phyloP scores from a whole-genome alignment of 2,329 filamentous ascomycete genomes.

The Penicillium frequentans region DNA sequence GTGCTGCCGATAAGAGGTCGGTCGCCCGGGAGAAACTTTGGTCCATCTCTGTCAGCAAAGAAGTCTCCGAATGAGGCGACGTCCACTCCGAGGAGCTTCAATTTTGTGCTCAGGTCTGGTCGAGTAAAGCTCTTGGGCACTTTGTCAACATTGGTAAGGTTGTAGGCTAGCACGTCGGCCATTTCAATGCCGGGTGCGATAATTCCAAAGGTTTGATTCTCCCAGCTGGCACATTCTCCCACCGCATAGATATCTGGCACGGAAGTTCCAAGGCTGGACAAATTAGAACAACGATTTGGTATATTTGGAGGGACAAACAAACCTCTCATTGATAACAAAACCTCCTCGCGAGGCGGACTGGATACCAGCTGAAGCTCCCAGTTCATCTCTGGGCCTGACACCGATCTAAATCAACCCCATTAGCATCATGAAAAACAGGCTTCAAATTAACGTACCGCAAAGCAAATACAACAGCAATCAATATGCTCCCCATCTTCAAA shows the following conservation, averaged over 20 bases:
- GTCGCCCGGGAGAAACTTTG: constrained; percentile 68
- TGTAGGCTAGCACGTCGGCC: constrained; percentile 89
- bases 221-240: constrained; percentile 88
- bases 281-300: not conserved
- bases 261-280: constrained; percentile 63
- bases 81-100: constrained; percentile 86
- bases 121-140: constrained; percentile 69
- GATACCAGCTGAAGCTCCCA: constrained; percentile 70
- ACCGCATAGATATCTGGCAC: constrained; percentile 76
- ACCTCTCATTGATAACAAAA: constrained; percentile 57
- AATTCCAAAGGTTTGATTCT: constrained; percentile 81
- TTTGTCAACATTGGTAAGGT: constrained; percentile 78
- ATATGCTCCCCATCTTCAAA: constrained; percentile 81
- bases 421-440: not conserved
- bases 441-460: constrained; percentile 57
- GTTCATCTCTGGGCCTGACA: constrained; percentile 75
- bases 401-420: constrained; percentile 60
- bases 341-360: constrained; percentile 70
- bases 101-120: constrained; percentile 85
- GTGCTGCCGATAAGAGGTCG: constrained; percentile 40
- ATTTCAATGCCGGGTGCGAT: constrained; percentile 90
- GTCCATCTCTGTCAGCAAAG: constrained; percentile 84
- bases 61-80: constrained; percentile 94
- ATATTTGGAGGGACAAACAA: not conserved
- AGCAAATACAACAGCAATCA: constrained; percentile 79